Evolutionary conservation across 257 asterid species (phyloP).

Genomic region (Scutellaria baicalensis): DNA sequence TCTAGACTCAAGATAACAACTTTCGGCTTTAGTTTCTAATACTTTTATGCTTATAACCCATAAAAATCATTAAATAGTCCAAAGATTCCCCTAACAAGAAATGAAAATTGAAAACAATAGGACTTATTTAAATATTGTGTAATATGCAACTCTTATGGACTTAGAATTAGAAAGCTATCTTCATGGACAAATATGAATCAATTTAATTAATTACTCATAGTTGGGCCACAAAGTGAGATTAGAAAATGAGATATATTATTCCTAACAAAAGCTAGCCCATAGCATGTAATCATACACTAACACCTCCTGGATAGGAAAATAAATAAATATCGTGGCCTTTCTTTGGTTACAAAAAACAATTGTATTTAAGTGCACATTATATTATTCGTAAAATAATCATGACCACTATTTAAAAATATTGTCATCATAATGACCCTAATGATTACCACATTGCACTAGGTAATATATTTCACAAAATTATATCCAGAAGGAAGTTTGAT

Average conservation of each 20-base stretch:
- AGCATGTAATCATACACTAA: constrained; percentile 39
- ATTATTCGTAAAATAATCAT: constrained; percentile 9
- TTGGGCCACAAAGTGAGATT: neutral
- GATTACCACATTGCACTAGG: constrained; percentile 8
- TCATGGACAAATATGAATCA: neutral
- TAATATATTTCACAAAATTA: neutral
- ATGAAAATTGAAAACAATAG: neutral
- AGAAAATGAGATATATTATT: neutral
- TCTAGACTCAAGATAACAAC: neutral
- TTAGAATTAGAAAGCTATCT: neutral
- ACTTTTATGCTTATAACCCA: neutral
- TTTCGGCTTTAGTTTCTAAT: neutral
- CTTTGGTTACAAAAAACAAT: constrained; percentile 4
- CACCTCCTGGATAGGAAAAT: constrained; percentile 19
- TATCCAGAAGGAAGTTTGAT: too few species aligned
- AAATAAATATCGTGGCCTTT: neutral
- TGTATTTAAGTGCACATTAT: constrained; percentile 2
- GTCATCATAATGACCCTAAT: constrained; percentile 29
- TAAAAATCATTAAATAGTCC: neutral
- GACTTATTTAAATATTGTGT: neutral
- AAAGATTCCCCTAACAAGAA: neutral
- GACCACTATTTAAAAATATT: constrained; percentile 16
- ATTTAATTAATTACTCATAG: neutral
- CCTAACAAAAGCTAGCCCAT: constrained; percentile 16
- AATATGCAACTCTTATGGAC: neutral